These are phyloP conservation scores for Solanum dulcamara DNA, from an alignment of 257 asterid species.

Conservation along the genomic window DNA sequence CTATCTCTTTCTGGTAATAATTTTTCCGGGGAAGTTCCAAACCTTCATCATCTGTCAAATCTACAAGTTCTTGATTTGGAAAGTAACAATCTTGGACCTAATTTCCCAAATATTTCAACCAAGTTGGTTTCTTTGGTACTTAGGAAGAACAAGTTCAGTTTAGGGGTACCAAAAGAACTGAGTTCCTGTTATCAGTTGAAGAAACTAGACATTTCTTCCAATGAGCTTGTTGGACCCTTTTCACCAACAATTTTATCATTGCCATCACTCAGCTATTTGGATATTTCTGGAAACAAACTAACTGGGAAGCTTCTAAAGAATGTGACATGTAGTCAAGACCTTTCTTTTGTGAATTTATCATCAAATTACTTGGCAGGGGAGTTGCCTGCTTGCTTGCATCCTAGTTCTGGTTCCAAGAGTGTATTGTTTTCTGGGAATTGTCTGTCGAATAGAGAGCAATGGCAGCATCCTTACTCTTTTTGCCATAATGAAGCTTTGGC, in stretches of 20 bases:
- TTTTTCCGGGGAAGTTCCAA: constrained; percentile 45
- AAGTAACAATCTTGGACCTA: constrained; percentile 58
- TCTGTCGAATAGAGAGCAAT: constrained; percentile 16
- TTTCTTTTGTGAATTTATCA: constrained; percentile 45
- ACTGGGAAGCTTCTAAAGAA: constrained; percentile 51
- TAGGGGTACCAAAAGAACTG: constrained; percentile 30
- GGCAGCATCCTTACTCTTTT: constrained; percentile 44
- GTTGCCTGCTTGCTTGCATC: constrained; percentile 53
- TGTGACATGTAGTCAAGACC: constrained; percentile 42
- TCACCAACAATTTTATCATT: constrained; percentile 32
- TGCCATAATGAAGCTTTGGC: constrained; percentile 82
- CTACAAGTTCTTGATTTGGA: constrained; percentile 72
- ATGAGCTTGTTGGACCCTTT: constrained; percentile 47
- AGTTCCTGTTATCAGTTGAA: constrained; percentile 45
- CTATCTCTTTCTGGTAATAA: constrained; percentile 44
- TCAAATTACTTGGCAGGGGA: constrained; percentile 60
- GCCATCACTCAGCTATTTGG: constrained; percentile 49
- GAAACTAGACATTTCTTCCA: constrained; percentile 50
- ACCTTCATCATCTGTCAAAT: constrained; percentile 34
- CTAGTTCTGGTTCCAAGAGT: neutral
- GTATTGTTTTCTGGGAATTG: constrained; percentile 58
- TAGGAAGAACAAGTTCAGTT: constrained; percentile 47
- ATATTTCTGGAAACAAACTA: constrained; percentile 60
- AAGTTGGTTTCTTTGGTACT: constrained; percentile 52
- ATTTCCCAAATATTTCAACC: constrained; percentile 42